Evolutionary conservation across 2,329 filamentous ascomycete genomes (phyloP).

Genomic region (Talaromyces sp.): DNA sequence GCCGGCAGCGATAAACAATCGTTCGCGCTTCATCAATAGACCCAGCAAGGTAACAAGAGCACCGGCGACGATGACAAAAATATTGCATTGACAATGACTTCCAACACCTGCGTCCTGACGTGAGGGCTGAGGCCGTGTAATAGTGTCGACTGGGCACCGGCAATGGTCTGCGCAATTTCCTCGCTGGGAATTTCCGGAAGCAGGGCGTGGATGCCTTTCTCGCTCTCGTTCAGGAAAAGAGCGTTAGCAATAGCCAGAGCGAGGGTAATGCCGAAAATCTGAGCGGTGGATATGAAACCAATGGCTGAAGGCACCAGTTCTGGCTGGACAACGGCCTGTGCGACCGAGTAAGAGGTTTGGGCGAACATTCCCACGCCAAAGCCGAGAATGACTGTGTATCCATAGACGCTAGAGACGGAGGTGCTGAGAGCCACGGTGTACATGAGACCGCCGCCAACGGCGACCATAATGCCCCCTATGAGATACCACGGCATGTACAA

Average conservation of each 20-base stretch:
- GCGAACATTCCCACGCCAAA: slow-evolving; percentile 17
- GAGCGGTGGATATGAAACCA: slow-evolving; percentile 4
- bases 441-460: slow-evolving; percentile 20
- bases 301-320: neutral
- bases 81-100: too few relatives aligned
- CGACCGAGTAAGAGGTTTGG: slow-evolving; percentile 18
- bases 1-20: too few relatives aligned
- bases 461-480: slow-evolving; percentile 16
- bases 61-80: too few relatives aligned
- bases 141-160: neutral
- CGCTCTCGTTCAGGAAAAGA: neutral
- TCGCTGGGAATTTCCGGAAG: neutral
- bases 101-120: too few relatives aligned
- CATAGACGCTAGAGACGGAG: slow-evolving; percentile 19
- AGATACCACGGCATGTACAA: slow-evolving; percentile 23
- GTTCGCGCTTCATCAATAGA: too few relatives aligned
- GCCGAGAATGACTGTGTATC: slow-evolving; percentile 20
- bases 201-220: neutral
- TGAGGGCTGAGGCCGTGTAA: too few relatives aligned
- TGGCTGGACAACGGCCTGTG: slow-evolving; percentile 12
- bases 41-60: too few relatives aligned
- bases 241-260: slow-evolving; percentile 1
- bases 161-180: neutral
- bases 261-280: slow-evolving; percentile 1
- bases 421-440: slow-evolving; percentile 17